phyloP scores from a whole-genome alignment of 2,329 filamentous ascomycete species.

The Paracamarosporium sp. region DNA sequence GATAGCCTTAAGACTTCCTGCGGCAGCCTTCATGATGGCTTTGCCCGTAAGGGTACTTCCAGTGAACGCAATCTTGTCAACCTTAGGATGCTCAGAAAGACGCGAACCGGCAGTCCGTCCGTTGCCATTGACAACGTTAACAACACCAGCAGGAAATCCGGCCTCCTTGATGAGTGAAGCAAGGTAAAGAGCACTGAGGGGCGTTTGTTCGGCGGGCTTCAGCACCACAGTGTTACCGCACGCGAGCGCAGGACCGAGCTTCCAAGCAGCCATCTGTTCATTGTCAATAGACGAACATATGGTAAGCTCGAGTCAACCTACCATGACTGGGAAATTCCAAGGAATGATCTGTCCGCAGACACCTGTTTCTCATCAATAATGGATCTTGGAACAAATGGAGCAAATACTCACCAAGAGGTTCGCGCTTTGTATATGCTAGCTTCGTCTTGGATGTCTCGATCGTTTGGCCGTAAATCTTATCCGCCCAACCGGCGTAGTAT shows the following conservation, averaged over 20 bases:
- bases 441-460: slow-evolving; percentile 71
- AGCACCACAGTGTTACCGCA: slow-evolving; percentile 61
- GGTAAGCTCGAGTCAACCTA: slow-evolving; percentile 59
- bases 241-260: slow-evolving; percentile 62
- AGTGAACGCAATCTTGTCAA: slow-evolving; percentile 79
- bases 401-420: slow-evolving; percentile 60
- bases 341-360: slow-evolving; percentile 26
- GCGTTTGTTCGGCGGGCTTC: slow-evolving; percentile 61
- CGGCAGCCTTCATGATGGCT: slow-evolving; percentile 74
- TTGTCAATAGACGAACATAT: background rate
- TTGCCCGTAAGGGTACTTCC: slow-evolving; percentile 73
- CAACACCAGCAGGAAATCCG: slow-evolving; percentile 67
- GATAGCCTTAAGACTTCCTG: slow-evolving; percentile 64
- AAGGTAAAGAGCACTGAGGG: slow-evolving; percentile 62
- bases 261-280: slow-evolving; percentile 32
- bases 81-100: slow-evolving; percentile 67
- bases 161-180: slow-evolving; percentile 61
- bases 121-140: slow-evolving; percentile 66
- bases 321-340: slow-evolving; percentile 54
- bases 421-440: slow-evolving; percentile 74
- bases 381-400: too few species aligned
- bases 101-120: slow-evolving; percentile 64
- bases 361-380: slow-evolving; percentile 1
- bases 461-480: slow-evolving; percentile 76
- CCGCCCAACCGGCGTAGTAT: slow-evolving; percentile 77